Conservation (phyloP, 495 filamentous ascomycete genomes). For the Aspergillus cavernicola region DNA sequence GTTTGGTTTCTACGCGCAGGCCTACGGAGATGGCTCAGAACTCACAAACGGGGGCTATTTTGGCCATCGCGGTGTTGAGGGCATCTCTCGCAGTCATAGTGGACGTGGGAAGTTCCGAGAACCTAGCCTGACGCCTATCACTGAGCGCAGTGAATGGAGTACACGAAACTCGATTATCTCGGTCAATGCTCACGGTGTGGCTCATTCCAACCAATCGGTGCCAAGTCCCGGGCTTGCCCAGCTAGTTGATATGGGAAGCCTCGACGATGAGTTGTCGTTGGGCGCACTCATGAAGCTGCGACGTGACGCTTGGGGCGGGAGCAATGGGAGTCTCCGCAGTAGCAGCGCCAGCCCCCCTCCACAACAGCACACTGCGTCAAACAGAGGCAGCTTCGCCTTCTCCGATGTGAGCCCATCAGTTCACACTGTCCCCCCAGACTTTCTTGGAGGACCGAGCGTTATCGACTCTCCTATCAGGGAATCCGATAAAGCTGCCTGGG, state of each 20-base stretch:
- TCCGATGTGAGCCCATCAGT: conserved; percentile 36
- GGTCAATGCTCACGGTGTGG: conserved; percentile 54
- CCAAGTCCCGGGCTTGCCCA: conserved; percentile 65
- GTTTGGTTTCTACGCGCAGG: conserved; percentile 90
- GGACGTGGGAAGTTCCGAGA: conserved; percentile 72
- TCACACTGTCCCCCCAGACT: conserved; percentile 20
- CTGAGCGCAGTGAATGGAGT: conserved; percentile 91
- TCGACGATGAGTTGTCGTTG: conserved; percentile 69
- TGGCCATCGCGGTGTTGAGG: conserved; percentile 60
- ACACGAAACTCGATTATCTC: conserved; percentile 88
- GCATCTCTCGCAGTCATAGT: conserved; percentile 62
- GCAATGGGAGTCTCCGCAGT: conserved; percentile 66
- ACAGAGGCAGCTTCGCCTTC: conserved; percentile 36
- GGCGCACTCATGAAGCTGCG: conserved; percentile 68
- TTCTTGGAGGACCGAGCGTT: conserved; percentile 11
- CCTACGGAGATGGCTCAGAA: conserved; percentile 47
- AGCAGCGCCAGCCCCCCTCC: conserved; percentile 58
- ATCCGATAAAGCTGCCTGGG: conserved; percentile 10
- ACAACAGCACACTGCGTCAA: conserved; percentile 30
- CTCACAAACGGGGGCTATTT: conserved; percentile 89
- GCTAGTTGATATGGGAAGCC: conserved; percentile 62
- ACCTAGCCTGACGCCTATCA: conserved; percentile 93
- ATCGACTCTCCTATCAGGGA: conserved; percentile 17
- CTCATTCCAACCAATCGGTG: conserved; percentile 40
- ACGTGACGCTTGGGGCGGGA: conserved; percentile 75